phyloP scores from a whole-genome alignment of 2,329 filamentous ascomycete genomes.

The Sphaerulina populicola region DNA sequence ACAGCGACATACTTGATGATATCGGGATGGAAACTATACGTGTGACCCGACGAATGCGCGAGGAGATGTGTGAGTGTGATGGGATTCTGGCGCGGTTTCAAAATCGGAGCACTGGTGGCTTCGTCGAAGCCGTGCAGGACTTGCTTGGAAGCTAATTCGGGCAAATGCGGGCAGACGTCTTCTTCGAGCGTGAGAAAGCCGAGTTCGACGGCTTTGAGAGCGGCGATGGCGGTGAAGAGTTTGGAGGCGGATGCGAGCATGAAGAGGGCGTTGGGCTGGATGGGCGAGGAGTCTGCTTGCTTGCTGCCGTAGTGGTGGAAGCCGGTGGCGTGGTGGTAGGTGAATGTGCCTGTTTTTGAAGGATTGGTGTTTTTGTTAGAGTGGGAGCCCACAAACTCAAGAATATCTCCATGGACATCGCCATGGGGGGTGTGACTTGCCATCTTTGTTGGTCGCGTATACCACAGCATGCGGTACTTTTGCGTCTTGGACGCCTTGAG shows the following conservation, averaged over 20 bases:
- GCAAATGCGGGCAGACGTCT: conserved; percentile 41
- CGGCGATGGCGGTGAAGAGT: conserved; percentile 46
- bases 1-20: conserved; percentile 26
- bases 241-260: conserved; percentile 36
- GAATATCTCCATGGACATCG: too few species aligned
- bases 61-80: conserved; percentile 48
- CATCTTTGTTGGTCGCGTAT: conserved; percentile 25
- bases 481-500: conserved; percentile 26
- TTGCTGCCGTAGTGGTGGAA: conserved; percentile 14
- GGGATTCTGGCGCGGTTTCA: conserved; percentile 31
- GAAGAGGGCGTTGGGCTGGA: conserved; percentile 28
- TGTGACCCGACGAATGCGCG: conserved; percentile 44
- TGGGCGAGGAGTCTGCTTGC: conserved; percentile 15
- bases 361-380: background rate
- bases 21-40: conserved; percentile 38
- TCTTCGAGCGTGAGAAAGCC: conserved; percentile 42
- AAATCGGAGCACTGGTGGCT: conserved; percentile 30
- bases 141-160: conserved; percentile 43
- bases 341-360: conserved; percentile 22
- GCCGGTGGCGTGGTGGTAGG: conserved; percentile 29
- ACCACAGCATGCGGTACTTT: conserved; percentile 29
- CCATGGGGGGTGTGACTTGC: conserved; percentile 2
- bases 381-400: background rate
- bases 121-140: conserved; percentile 44
- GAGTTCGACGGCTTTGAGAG: conserved; percentile 49